phyloP scores from a whole-genome alignment of 2,329 filamentous ascomycete species.

The Penicillium sp. region DNA sequence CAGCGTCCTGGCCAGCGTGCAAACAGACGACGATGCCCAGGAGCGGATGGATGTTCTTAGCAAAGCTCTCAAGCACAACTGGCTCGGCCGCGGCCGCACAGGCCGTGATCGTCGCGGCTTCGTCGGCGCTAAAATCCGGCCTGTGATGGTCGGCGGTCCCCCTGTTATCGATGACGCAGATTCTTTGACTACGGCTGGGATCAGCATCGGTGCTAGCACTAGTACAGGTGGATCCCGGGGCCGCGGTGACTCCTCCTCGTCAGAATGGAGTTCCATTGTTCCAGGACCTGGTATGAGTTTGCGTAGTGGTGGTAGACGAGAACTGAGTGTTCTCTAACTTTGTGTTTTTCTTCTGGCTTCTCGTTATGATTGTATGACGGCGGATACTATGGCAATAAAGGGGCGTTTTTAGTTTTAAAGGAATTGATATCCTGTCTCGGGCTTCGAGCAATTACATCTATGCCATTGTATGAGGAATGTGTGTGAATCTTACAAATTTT shows the following conservation, averaged over 20 bases:
- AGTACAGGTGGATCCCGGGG: slow-evolving; percentile 21
- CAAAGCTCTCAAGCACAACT: slow-evolving; percentile 90
- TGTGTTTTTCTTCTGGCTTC: slow-evolving; percentile 8
- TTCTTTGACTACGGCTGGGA: slow-evolving; percentile 23
- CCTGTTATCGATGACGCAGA: slow-evolving; percentile 28
- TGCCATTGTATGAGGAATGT: not conserved
- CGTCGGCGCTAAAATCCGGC: slow-evolving; percentile 63
- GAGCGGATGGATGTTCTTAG: slow-evolving; percentile 78
- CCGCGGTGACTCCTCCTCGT: slow-evolving; percentile 24
- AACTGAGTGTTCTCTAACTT: slow-evolving; percentile 31
- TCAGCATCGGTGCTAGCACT: slow-evolving; percentile 24
- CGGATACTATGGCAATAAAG: not conserved
- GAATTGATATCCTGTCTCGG: not conserved
- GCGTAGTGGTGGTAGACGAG: slow-evolving; percentile 25
- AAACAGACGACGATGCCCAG: slow-evolving; percentile 69
- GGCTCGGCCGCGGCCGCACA: slow-evolving; percentile 85
- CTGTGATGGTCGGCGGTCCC: slow-evolving; percentile 29
- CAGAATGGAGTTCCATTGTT: slow-evolving; percentile 21
- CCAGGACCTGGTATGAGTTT: slow-evolving; percentile 19
- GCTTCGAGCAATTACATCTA: not conserved
- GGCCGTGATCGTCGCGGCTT: slow-evolving; percentile 87
- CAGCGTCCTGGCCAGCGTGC: slow-evolving; percentile 78
- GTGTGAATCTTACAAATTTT: not conserved
- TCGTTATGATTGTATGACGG: slow-evolving; percentile 13
- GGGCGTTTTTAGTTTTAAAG: not conserved